phyloP scores from a whole-genome alignment of 2,329 filamentous ascomycete genomes.

The Bipolaris cookei region DNA sequence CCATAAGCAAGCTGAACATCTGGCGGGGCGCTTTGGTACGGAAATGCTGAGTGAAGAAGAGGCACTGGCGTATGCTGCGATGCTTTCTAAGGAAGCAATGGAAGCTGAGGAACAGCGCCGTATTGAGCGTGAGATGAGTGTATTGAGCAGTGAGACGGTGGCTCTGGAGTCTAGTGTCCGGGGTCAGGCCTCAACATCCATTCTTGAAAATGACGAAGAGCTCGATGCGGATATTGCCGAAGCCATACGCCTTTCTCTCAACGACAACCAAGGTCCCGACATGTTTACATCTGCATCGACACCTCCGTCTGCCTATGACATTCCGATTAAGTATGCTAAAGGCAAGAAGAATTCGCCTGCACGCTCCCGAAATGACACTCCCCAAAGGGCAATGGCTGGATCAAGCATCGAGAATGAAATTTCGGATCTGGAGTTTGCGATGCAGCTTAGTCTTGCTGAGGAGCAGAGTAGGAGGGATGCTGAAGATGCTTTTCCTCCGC shows the following conservation, averaged over 20 bases:
- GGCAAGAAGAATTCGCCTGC: slow-evolving; percentile 37
- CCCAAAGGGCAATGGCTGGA: slow-evolving; percentile 41
- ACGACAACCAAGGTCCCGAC: slow-evolving; percentile 27
- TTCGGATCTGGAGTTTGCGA: slow-evolving; percentile 66
- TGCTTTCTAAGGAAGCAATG: slow-evolving; percentile 66
- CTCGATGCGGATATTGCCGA: slow-evolving; percentile 66
- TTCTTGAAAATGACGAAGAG: slow-evolving; percentile 53
- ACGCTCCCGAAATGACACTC: slow-evolving; percentile 33
- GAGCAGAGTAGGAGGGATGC: slow-evolving; percentile 57
- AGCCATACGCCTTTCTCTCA: slow-evolving; percentile 63
- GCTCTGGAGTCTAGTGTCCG: slow-evolving; percentile 46
- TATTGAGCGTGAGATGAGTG: slow-evolving; percentile 51
- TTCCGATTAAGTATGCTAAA: slow-evolving; percentile 56
- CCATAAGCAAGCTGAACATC: slow-evolving; percentile 69
- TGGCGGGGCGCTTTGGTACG: slow-evolving; percentile 83
- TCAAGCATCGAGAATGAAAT: slow-evolving; percentile 54
- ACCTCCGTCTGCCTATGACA: slow-evolving; percentile 45
- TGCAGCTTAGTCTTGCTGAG: slow-evolving; percentile 67
- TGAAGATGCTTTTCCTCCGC: slow-evolving; percentile 35
- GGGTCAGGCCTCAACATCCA: slow-evolving; percentile 38
- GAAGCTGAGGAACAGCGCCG: slow-evolving; percentile 57
- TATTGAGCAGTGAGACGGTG: slow-evolving; percentile 46
- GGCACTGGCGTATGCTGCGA: slow-evolving; percentile 66
- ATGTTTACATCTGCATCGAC: slow-evolving; percentile 16
- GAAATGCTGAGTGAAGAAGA: slow-evolving; percentile 72